These are phyloP conservation scores for Trametes sanguinea DNA, from an alignment of 768 basidiomycete species.

Conservation along the genomic window DNA sequence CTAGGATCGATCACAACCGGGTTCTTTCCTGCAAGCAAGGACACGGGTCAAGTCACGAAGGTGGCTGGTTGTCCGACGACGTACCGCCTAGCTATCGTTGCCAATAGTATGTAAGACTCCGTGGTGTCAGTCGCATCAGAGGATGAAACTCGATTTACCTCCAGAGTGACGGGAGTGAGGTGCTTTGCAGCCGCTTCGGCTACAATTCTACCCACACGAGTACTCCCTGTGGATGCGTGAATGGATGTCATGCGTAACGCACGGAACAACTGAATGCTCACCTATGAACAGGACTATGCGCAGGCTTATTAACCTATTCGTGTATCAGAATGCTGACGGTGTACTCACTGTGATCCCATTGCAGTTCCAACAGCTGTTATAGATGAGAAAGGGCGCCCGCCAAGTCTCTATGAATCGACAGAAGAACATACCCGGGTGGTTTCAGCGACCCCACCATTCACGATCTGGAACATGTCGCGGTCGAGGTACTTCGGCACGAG, in stretches of 20 bases:
- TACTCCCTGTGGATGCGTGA: constrained; percentile 19
- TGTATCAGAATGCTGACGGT: background rate
- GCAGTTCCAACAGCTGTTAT: constrained; percentile 65
- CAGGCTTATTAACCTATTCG: too few species aligned
- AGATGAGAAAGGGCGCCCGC: too few species aligned
- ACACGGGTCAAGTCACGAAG: too few species aligned
- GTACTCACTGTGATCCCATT: constrained; percentile 64
- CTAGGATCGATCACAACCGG: constrained; percentile 65
- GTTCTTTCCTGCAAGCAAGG: constrained; percentile 49
- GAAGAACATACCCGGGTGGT: constrained; percentile 49
- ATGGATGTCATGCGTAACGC: background rate
- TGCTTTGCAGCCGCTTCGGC: constrained; percentile 74
- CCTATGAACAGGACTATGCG: background rate
- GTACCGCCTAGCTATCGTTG: background rate
- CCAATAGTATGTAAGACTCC: too few species aligned
- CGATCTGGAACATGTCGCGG: constrained; percentile 56
- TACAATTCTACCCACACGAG: constrained; percentile 65
- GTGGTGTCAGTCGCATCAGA: background rate
- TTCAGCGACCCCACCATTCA: constrained; percentile 69
- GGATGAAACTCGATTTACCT: constrained; percentile 34
- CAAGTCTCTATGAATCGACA: too few species aligned
- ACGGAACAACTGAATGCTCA: background rate
- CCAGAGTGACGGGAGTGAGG: constrained; percentile 70
- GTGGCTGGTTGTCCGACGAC: constrained; percentile 26
- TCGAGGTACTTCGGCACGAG: constrained; percentile 80